phyloP scores from a whole-genome alignment of 768 basidiomycete species.

The Amanita molliuscula region DNA sequence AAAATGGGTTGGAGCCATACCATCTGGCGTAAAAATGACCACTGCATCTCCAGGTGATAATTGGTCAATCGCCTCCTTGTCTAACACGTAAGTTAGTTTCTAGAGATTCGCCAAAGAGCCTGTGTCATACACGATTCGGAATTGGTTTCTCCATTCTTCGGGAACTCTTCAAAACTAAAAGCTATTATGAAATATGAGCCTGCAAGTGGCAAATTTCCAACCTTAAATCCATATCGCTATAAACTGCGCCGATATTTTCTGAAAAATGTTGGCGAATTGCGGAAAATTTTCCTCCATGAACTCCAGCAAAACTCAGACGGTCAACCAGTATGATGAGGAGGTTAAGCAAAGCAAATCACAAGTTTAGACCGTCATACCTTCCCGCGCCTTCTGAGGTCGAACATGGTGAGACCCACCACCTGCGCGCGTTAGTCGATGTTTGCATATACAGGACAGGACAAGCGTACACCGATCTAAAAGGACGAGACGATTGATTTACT shows the following conservation, averaged over 20 bases:
- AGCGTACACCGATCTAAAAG: neutral
- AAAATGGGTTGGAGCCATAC: slow-evolving; percentile 27
- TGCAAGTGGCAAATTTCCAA: slow-evolving; percentile 24
- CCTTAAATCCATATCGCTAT: slow-evolving; percentile 82
- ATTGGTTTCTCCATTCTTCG: slow-evolving; percentile 57
- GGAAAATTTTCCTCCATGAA: slow-evolving; percentile 82
- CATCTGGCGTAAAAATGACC: slow-evolving; percentile 89
- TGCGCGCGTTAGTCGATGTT: slow-evolving; percentile 20
- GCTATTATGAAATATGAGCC: neutral
- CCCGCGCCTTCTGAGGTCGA: slow-evolving; percentile 77
- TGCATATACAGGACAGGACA: neutral
- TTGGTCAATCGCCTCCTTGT: slow-evolving; percentile 71
- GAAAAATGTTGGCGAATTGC: slow-evolving; percentile 72
- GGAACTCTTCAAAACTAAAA: slow-evolving; percentile 68
- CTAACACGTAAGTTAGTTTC: slow-evolving; percentile 24
- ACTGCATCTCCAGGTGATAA: slow-evolving; percentile 80
- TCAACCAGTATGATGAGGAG: slow-evolving; percentile 38
- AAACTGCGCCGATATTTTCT: slow-evolving; percentile 73
- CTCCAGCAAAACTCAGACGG: slow-evolving; percentile 78
- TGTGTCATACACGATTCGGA: slow-evolving; percentile 67
- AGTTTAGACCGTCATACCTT: slow-evolving; percentile 35
- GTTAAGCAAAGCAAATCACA: neutral
- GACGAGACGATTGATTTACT: neutral
- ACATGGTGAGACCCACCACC: slow-evolving; percentile 86
- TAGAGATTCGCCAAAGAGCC: neutral